A percentile compares a stretch with the other conserved stretches of the same genome.
These are phyloP conservation scores for Desmodesmus armatus DNA, from an alignment of 139 green algal genomes.

Conservation along the genomic window DNA sequence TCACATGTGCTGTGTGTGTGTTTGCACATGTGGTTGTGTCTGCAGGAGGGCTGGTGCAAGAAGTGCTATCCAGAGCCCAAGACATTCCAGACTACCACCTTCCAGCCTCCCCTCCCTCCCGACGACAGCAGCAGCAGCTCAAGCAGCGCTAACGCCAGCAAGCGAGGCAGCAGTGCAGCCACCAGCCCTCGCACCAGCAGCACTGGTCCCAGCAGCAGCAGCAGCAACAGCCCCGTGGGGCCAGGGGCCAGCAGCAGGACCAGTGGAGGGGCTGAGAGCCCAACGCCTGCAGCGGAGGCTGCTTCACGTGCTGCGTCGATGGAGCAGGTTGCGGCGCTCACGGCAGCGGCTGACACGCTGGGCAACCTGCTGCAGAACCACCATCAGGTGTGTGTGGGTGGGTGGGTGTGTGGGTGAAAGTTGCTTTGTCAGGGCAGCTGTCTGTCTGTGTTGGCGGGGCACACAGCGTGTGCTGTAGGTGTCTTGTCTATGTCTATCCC, in stretches of 20 bases:
- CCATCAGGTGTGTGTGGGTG: conserved; percentile 65
- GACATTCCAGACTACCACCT: conserved; percentile 72
- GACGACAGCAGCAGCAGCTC: conserved; percentile 24
- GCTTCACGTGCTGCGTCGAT: neutral
- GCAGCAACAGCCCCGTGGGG: conserved; percentile 76
- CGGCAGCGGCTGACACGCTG: conserved; percentile 71
- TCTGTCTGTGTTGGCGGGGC: neutral
- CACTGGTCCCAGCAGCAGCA: conserved; percentile 66
- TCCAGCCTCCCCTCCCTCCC: conserved; percentile 63
- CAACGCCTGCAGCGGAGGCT: no score
- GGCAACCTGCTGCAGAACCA: conserved; percentile 84
- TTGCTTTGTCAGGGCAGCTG: neutral
- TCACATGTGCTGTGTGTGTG: no score
- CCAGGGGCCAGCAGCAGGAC: neutral
- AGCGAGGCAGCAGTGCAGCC: neutral
- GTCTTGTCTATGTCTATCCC: no score
- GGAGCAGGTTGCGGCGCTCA: conserved; percentile 56
- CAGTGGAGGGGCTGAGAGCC: no score
- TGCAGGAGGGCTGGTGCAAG: conserved; percentile 92
- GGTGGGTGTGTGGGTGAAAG: no score
- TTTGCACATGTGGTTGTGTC: no score
- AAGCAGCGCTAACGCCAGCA: neutral
- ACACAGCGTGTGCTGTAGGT: neutral
- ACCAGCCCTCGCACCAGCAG: conserved; percentile 64
- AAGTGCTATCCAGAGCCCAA: conserved; percentile 74